phyloP scores from a whole-genome alignment of 225 moss, liverwort and hornwort species.

The Polytrichum commune region DNA sequence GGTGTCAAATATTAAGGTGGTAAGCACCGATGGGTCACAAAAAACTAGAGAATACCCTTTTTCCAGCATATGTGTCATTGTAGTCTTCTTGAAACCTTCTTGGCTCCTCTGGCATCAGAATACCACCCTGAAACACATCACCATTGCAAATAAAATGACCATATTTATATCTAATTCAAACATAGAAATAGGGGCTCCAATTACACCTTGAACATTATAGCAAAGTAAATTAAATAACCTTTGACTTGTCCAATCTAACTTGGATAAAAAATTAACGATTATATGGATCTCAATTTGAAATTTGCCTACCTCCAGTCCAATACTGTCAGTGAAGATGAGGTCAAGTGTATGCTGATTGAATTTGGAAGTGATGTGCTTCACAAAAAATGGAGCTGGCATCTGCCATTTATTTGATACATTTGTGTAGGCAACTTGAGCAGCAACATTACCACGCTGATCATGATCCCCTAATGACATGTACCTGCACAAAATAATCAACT shows the following conservation, averaged over 20 bases:
- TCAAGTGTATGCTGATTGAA: slow-evolving; percentile 32
- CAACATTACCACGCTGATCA: slow-evolving; percentile 51
- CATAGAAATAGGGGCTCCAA: no score
- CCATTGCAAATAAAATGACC: background rate
- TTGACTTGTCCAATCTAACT: no score
- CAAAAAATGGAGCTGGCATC: slow-evolving; percentile 47
- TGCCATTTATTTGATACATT: slow-evolving; percentile 40
- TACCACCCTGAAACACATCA: slow-evolving; percentile 4
- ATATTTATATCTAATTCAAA: background rate
- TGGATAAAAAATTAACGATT: no score
- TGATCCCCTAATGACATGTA: slow-evolving; percentile 54
- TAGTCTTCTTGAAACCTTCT: slow-evolving; percentile 52
- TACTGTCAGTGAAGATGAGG: slow-evolving; percentile 55
- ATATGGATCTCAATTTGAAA: no score
- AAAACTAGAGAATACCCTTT: slow-evolving; percentile 21
- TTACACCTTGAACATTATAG: no score
- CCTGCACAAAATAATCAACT: slow-evolving; percentile 18
- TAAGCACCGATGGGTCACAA: no score
- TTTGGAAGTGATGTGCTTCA: slow-evolving; percentile 40
- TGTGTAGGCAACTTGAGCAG: slow-evolving; percentile 45
- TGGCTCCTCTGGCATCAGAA: slow-evolving; percentile 17
- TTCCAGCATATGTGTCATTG: slow-evolving; percentile 31
- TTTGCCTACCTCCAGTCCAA: slow-evolving; percentile 43
- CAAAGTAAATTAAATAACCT: no score
- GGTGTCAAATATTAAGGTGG: no score